A percentile compares a stretch with the other conserved stretches of the same genome.
phyloP scores from a whole-genome alignment of 2,329 filamentous ascomycete species.

The Drechslerella stenobrocha region DNA sequence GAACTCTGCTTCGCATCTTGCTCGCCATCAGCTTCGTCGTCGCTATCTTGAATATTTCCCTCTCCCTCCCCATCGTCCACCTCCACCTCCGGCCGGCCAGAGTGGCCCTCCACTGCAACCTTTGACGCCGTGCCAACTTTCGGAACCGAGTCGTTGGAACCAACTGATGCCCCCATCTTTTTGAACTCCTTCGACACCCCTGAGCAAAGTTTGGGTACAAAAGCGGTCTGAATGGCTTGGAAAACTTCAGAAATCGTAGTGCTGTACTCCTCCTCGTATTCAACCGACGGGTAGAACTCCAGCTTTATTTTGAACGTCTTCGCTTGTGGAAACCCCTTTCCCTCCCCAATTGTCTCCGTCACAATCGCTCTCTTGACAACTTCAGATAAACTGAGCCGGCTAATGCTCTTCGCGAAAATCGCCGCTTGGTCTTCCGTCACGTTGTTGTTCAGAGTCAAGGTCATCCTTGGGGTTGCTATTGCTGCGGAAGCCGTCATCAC shows the following conservation, averaged over 20 bases:
- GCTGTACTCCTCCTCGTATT: slow-evolving; percentile 84
- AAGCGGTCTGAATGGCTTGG: slow-evolving; percentile 74
- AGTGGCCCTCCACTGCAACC: slow-evolving; percentile 62
- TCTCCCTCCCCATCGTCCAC: slow-evolving; percentile 17
- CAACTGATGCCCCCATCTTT: slow-evolving; percentile 68
- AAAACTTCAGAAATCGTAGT: slow-evolving; percentile 78
- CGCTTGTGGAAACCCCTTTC: slow-evolving; percentile 68
- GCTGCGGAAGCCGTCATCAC: slow-evolving; percentile 92
- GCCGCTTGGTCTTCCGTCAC: slow-evolving; percentile 70
- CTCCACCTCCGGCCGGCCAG: slow-evolving; percentile 50
- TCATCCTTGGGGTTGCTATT: slow-evolving; percentile 91
- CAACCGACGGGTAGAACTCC: slow-evolving; percentile 78
- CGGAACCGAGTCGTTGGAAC: slow-evolving; percentile 71
- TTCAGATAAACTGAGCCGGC: slow-evolving; percentile 78
- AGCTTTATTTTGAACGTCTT: slow-evolving; percentile 84
- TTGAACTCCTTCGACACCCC: slow-evolving; percentile 75
- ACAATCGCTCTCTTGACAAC: slow-evolving; percentile 80
- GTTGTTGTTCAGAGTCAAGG: slow-evolving; percentile 74
- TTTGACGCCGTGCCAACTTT: slow-evolving; percentile 67
- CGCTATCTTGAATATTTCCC: slow-evolving; percentile 63
- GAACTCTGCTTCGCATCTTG: slow-evolving; percentile 76
- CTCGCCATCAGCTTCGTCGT: slow-evolving; percentile 75
- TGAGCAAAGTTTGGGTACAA: slow-evolving; percentile 72
- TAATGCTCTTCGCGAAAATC: slow-evolving; percentile 88
- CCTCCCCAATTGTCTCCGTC: slow-evolving; percentile 75